A percentile compares a stretch with the other conserved stretches of the same genome.
These are phyloP conservation scores for Gossypium sturtianum DNA, from an alignment of 345 rosid species.

Conservation along the genomic window DNA sequence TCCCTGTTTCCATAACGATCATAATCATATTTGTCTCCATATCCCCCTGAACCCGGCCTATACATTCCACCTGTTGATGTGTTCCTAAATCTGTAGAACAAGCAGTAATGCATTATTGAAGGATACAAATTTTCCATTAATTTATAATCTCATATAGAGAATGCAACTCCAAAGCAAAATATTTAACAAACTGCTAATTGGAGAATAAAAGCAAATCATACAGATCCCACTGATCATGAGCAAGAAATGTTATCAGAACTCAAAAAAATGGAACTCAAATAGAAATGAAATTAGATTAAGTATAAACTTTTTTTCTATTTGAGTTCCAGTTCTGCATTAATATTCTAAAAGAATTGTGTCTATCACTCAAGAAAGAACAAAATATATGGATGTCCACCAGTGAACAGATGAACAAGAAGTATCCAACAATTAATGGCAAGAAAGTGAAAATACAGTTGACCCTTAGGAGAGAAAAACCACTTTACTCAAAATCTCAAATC, in stretches of 20 bases:
- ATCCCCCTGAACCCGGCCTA: conserved; percentile 5
- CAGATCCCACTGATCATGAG: neutral
- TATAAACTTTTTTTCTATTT: neutral
- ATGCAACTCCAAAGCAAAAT: neutral
- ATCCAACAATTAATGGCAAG: neutral
- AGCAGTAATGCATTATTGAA: neutral
- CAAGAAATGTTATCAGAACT: neutral
- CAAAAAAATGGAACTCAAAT: neutral
- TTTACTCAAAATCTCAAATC: neutral
- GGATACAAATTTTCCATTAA: neutral
- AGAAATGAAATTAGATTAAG: neutral
- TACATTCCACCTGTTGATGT: conserved; percentile 4
- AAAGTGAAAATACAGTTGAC: neutral
- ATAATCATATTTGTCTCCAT: neutral
- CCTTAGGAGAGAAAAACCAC: neutral
- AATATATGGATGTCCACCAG: neutral
- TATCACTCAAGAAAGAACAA: neutral
- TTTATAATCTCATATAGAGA: neutral
- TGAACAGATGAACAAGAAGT: neutral
- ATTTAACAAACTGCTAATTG: neutral
- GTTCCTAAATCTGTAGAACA: neutral
- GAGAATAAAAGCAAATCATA: neutral
- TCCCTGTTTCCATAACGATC: neutral
- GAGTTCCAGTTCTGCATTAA: neutral
- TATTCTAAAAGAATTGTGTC: neutral